These are phyloP conservation scores for Neophaeococcomyces mojaviensis DNA, from an alignment of 2,329 filamentous ascomycete genomes.

Conservation along the genomic window DNA sequence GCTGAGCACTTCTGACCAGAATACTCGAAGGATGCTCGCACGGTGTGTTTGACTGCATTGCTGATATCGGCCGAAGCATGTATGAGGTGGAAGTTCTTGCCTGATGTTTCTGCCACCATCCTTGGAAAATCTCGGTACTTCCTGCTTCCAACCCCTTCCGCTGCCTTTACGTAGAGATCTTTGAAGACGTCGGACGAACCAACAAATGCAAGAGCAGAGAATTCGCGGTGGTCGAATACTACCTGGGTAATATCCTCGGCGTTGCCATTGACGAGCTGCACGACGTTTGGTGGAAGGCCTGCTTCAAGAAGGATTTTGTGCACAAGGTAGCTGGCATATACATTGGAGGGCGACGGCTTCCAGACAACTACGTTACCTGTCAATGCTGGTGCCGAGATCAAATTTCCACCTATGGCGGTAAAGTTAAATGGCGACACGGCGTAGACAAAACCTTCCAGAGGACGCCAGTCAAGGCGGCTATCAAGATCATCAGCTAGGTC, in stretches of 20 bases:
- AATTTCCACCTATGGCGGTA: conserved; percentile 34
- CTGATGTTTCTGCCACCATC: conserved; percentile 45
- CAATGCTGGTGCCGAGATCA: conserved; percentile 31
- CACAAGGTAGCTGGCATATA: conserved; percentile 31
- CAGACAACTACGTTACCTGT: conserved; percentile 38
- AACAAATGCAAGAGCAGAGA: conserved; percentile 33
- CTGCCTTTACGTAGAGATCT: conserved; percentile 28
- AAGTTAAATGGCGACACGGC: conserved; percentile 39
- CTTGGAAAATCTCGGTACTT: conserved; percentile 35
- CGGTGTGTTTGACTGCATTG: conserved; percentile 41
- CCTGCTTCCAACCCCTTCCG: conserved; percentile 24
- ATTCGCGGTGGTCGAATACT: conserved; percentile 31
- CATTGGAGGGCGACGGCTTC: conserved; percentile 32
- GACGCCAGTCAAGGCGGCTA: conserved; percentile 30
- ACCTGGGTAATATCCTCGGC: conserved; percentile 30
- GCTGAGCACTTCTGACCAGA: conserved; percentile 48
- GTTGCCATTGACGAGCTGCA: conserved; percentile 35
- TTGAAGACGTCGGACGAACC: conserved; percentile 35
- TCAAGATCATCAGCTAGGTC: neutral
- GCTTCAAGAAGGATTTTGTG: conserved; percentile 36
- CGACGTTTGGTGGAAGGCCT: conserved; percentile 32
- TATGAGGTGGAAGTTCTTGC: conserved; percentile 48
- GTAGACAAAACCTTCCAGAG: conserved; percentile 38
- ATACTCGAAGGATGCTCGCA: conserved; percentile 45
- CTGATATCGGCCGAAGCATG: conserved; percentile 41